These are phyloP conservation scores for Tetracladium maxilliforme DNA, from an alignment of 2,329 filamentous ascomycete genomes.

Conservation along the genomic window DNA sequence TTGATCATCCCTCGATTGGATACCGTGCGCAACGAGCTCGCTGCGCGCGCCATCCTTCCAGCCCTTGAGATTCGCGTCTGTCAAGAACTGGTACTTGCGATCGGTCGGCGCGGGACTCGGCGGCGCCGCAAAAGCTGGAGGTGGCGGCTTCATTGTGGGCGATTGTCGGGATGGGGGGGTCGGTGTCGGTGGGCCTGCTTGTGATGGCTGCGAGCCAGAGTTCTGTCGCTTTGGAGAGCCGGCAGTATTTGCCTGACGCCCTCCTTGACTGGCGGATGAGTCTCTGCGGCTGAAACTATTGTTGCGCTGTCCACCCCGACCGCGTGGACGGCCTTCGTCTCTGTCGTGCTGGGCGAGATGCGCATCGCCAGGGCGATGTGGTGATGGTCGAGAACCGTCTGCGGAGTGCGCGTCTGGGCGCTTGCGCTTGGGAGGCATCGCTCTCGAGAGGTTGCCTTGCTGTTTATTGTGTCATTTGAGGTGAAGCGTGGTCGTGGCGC, in stretches of 20 bases:
- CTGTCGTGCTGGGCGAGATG: slow-evolving; percentile 41
- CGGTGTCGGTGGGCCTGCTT: slow-evolving; percentile 11
- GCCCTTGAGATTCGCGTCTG: slow-evolving; percentile 46
- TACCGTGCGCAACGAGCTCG: slow-evolving; percentile 49
- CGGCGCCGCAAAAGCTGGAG: slow-evolving; percentile 9
- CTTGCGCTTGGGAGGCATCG: slow-evolving; percentile 1
- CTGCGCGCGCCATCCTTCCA: slow-evolving; percentile 59
- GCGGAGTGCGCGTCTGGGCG: slow-evolving; percentile 17
- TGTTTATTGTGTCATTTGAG: too few relatives aligned
- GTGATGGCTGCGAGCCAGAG: slow-evolving; percentile 7
- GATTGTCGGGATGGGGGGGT: slow-evolving; percentile 10
- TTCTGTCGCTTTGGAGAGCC: slow-evolving; percentile 12
- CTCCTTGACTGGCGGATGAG: slow-evolving; percentile 7
- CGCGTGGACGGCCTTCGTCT: slow-evolving; percentile 29
- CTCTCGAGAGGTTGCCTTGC: too few relatives aligned
- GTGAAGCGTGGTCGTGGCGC: too few relatives aligned
- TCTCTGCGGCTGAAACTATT: slow-evolving; percentile 27
- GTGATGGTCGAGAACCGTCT: slow-evolving; percentile 37
- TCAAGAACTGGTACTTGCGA: slow-evolving; percentile 55
- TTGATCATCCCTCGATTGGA: slow-evolving; percentile 49
- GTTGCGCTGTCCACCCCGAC: slow-evolving; percentile 27
- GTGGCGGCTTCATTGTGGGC: slow-evolving; percentile 16
- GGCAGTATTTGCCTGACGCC: slow-evolving; percentile 12
- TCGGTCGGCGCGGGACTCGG: slow-evolving; percentile 9
- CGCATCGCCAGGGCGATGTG: slow-evolving; percentile 45